Evolutionary conservation across 345 rosid genomes (phyloP).

Genomic region (Streptanthus diversifolius): DNA sequence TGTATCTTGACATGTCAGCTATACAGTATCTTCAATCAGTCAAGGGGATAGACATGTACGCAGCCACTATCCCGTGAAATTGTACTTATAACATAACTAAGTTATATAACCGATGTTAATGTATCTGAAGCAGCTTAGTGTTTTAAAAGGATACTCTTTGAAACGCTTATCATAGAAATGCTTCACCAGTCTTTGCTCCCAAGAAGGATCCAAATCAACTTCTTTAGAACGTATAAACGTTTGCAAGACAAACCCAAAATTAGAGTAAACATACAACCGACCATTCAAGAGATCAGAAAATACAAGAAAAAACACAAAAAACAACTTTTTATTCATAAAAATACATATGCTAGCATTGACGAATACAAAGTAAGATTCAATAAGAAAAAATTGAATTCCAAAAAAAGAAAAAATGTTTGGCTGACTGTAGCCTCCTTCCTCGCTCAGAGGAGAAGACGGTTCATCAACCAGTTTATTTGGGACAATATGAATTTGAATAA

Average conservation of each 20-base stretch:
- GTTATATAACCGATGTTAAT: neutral
- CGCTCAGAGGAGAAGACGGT: too few species aligned
- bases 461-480: too few species aligned
- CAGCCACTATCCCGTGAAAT: too few species aligned
- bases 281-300: too few species aligned
- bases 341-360: too few species aligned
- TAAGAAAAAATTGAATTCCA: too few species aligned
- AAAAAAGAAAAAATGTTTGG: too few species aligned
- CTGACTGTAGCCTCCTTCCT: too few species aligned
- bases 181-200: constrained; percentile 97
- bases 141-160: constrained; percentile 78
- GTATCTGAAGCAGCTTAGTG: neutral
- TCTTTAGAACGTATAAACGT: constrained; percentile 95
- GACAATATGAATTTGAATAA: too few species aligned
- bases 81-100: neutral
- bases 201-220: constrained; percentile 77
- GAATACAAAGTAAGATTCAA: too few species aligned
- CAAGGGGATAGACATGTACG: constrained; percentile 40
- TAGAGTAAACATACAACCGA: neutral
- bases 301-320: too few species aligned
- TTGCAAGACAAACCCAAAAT: constrained; percentile 6
- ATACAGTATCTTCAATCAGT: constrained; percentile 74
- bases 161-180: constrained; percentile 92
- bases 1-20: constrained; percentile 93
- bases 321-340: too few species aligned